A percentile compares a stretch with the other conserved stretches of the same genome.
phyloP scores from a whole-genome alignment of 2,329 filamentous ascomycete species.

The Cordyceps tenuipes region DNA sequence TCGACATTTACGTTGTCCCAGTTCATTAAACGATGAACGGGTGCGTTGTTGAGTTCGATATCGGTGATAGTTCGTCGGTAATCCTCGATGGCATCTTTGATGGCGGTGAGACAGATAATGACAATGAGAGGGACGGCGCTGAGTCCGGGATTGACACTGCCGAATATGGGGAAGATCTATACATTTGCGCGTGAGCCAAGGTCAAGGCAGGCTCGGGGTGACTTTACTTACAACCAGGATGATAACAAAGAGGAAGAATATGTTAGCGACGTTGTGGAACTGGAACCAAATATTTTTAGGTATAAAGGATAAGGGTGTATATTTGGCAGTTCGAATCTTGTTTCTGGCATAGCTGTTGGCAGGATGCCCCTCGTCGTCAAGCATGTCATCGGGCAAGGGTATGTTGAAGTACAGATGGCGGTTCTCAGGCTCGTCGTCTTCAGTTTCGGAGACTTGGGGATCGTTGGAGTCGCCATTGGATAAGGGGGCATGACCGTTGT shows the following conservation, averaged over 20 bases:
- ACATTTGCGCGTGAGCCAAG: slow-evolving; percentile 7
- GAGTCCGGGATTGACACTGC: slow-evolving; percentile 79
- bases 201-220: slow-evolving; percentile 3
- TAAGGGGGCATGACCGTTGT: slow-evolving; percentile 24
- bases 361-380: slow-evolving; percentile 75
- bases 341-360: slow-evolving; percentile 68
- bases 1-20: slow-evolving; percentile 92
- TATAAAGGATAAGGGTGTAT: slow-evolving; percentile 88
- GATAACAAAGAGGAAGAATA: slow-evolving; percentile 95
- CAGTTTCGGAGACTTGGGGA: slow-evolving; percentile 25
- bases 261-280: slow-evolving; percentile 97
- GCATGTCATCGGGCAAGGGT: slow-evolving; percentile 63
- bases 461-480: slow-evolving; percentile 20
- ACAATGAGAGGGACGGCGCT: slow-evolving; percentile 88
- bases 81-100: slow-evolving; percentile 95
- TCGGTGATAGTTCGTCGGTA: slow-evolving; percentile 87
- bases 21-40: slow-evolving; percentile 78
- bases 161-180: slow-evolving; percentile 95
- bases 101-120: slow-evolving; percentile 77
- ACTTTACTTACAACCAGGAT: slow-evolving; percentile 71
- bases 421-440: slow-evolving; percentile 32
- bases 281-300: slow-evolving; percentile 97
- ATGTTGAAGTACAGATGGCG: slow-evolving; percentile 78
- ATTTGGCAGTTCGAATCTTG: slow-evolving; percentile 97
- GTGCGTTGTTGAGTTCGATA: slow-evolving; percentile 91